These are phyloP conservation scores for Senna siamea DNA, from an alignment of 306 rosid species.

Conservation along the genomic window DNA sequence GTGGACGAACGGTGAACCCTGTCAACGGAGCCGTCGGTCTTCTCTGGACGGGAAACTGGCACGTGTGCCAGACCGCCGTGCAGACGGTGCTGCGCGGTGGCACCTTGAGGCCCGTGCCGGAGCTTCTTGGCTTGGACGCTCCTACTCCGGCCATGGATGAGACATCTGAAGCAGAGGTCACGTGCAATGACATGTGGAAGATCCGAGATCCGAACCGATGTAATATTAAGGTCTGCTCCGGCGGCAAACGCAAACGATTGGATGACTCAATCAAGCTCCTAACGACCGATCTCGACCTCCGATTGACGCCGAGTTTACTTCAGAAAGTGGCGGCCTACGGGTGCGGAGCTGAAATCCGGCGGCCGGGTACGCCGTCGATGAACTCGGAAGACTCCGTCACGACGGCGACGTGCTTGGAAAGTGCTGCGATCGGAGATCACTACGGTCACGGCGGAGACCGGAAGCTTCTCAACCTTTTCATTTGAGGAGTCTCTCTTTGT, in stretches of 20 bases:
- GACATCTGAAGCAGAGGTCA: slow-evolving; percentile 61
- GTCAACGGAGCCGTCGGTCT: slow-evolving; percentile 90
- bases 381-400: slow-evolving; percentile 86
- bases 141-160: slow-evolving; percentile 54
- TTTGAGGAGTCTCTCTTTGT: slow-evolving; percentile 41
- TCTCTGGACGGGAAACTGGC: slow-evolving; percentile 94
- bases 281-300: slow-evolving; percentile 72
- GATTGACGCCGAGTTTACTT: slow-evolving; percentile 62
- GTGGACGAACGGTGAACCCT: slow-evolving; percentile 88
- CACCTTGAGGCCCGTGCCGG: slow-evolving; percentile 61
- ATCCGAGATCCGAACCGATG: slow-evolving; percentile 59
- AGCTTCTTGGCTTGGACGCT: slow-evolving; percentile 40
- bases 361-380: slow-evolving; percentile 82
- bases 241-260: slow-evolving; percentile 49
- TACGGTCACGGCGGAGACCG: slow-evolving; percentile 46
- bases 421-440: slow-evolving; percentile 50
- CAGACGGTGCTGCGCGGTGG: slow-evolving; percentile 90
- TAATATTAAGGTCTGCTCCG: slow-evolving; percentile 31
- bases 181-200: slow-evolving; percentile 56
- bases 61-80: slow-evolving; percentile 85
- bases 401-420: slow-evolving; percentile 67
- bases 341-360: slow-evolving; percentile 44
- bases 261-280: slow-evolving; percentile 44
- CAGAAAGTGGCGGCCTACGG: slow-evolving; percentile 38
- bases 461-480: slow-evolving; percentile 85